Base-by-base conservation (phyloP, 1,284 basidiomycete species). In the Stereum hirsutum region DNA sequence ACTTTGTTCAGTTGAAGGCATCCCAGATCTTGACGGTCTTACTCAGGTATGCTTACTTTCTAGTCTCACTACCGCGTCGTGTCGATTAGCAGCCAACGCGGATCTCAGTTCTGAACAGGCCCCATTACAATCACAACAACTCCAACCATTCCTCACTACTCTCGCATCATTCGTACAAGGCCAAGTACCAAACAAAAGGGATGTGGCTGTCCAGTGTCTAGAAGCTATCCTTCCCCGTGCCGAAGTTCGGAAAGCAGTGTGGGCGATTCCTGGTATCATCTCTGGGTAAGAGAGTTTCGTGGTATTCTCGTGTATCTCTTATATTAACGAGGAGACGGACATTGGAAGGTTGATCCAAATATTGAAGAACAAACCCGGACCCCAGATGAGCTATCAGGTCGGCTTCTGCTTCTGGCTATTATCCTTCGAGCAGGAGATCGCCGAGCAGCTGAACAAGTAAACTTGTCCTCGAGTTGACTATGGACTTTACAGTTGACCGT, bases 351-450 rank as follows among this genome's bases (percentile, higher is more conserved):
- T 92, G 36, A 72, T 89, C 12, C 85, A 90, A 35, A 84, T 87
- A 31, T 68, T 93, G 46, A 82, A 81, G 55, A 70, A 78, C 44
- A 86, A 78, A 49, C 76, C 83, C 15, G 72, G 75, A 10, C 87
- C 92, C n/a, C 95, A 99, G 64, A 89, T 94, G 80, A 87, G 82
- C 65, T 99, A 98, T 61, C 91, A 95, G 66, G 81, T 91, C 33
- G 80, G 83, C 27, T 90, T 91, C 57, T 94, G 89, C 60, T 71
- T 98, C 53, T 99, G 95, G 95, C 69, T 98, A 48, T 69, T 99
- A 49, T 89, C 90, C 0, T 99, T 97, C 53, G 89, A 97, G 60
- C 71, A 79, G 53, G 76, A 83, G 31, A 77, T 95, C 26, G 88
- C 93, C 1, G 78, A 87, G 49, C 75, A 89, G 45, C 79, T 98